Evolutionary conservation across 106 monocot species (phyloP).

Genomic region (Apostasia shenzhenica): DNA sequence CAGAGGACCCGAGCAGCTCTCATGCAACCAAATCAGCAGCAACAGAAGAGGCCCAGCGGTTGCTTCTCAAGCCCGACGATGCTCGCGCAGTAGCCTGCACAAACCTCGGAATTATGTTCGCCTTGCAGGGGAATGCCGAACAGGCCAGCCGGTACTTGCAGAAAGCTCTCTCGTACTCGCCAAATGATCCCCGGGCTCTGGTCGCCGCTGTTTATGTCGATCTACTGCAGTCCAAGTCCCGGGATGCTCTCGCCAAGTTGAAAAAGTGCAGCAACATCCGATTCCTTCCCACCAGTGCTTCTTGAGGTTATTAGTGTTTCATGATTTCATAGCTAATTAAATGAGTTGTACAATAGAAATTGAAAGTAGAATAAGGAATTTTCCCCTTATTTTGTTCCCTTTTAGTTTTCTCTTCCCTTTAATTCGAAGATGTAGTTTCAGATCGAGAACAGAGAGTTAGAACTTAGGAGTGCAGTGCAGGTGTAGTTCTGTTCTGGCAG

Average conservation of each 20-base stretch:
- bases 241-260: slow-evolving; percentile 59
- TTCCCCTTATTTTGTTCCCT: not conserved
- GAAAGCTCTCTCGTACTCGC: slow-evolving; percentile 32
- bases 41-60: slow-evolving; percentile 10
- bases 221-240: slow-evolving; percentile 40
- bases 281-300: slow-evolving; percentile 9
- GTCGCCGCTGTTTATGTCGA: slow-evolving; percentile 60
- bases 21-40: slow-evolving; percentile 6
- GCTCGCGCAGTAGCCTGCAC: slow-evolving; percentile 46
- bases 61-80: slow-evolving; percentile 31
- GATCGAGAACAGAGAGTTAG: not conserved
- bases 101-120: slow-evolving; percentile 43
- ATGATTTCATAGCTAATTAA: not conserved
- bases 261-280: slow-evolving; percentile 38
- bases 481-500: not conserved
- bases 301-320: not conserved
- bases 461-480: slow-evolving; percentile 3
- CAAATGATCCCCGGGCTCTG: slow-evolving; percentile 55
- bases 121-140: slow-evolving; percentile 58
- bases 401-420: not conserved
- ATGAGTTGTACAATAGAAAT: slow-evolving; percentile 1
- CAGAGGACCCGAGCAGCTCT: slow-evolving; percentile 38
- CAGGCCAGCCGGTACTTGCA: slow-evolving; percentile 37
- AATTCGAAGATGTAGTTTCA: slow-evolving; percentile 3
- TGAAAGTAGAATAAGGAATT: slow-evolving; percentile 1